These are phyloP conservation scores for Fomitopsis betulina DNA, from an alignment of 1,284 basidiomycete genomes.

Conservation along the genomic window DNA sequence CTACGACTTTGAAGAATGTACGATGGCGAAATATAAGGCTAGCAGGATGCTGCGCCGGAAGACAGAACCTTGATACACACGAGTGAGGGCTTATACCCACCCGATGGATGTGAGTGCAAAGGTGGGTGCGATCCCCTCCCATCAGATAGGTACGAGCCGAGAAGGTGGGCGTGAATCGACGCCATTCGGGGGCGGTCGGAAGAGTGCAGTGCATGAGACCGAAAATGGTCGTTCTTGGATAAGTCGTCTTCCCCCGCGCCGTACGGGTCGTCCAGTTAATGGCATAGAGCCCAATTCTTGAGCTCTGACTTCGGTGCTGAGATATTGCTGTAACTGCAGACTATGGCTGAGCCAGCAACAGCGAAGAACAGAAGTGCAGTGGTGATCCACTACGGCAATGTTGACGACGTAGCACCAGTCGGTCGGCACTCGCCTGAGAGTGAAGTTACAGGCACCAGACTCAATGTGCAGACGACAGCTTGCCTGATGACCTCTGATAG, in stretches of 20 bases:
- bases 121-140: too few relatives aligned
- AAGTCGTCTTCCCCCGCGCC: not conserved
- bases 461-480: not conserved
- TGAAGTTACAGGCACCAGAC: not conserved
- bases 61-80: too few relatives aligned
- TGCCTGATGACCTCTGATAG: not conserved
- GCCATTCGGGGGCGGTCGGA: too few relatives aligned
- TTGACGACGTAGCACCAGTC: not conserved
- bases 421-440: not conserved
- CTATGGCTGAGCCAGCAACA: conserved; percentile 1
- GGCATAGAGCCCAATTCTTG: not conserved
- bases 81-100: too few relatives aligned
- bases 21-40: too few relatives aligned
- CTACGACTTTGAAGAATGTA: too few relatives aligned
- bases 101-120: too few relatives aligned
- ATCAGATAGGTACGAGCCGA: too few relatives aligned
- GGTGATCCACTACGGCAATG: not conserved
- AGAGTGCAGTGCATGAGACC: too few relatives aligned
- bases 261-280: conserved; percentile 5
- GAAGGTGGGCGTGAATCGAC: too few relatives aligned
- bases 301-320: not conserved
- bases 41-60: too few relatives aligned
- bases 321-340: not conserved
- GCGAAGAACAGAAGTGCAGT: not conserved
- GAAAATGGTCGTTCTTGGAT: conserved; percentile 1